These are phyloP conservation scores for Penicillium glabrum DNA, from an alignment of 2,329 filamentous ascomycete genomes.

Conservation along the genomic window DNA sequence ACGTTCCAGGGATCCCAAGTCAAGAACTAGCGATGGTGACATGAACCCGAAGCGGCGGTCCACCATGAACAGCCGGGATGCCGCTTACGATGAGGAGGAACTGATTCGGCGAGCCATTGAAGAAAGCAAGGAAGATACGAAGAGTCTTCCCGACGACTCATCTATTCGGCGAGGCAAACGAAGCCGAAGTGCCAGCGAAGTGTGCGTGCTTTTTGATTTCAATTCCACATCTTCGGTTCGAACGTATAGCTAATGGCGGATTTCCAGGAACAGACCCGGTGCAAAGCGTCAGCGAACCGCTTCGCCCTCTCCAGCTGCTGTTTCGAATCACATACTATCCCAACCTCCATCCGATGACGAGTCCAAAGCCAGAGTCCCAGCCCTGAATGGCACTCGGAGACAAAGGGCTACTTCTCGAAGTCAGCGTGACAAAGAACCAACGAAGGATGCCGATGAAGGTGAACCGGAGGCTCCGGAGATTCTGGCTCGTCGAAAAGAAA, in stretches of 20 bases:
- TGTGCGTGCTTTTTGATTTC: slow-evolving; percentile 61
- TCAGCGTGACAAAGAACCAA: slow-evolving; percentile 48
- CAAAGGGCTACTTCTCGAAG: slow-evolving; percentile 58
- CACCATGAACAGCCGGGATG: slow-evolving; percentile 95
- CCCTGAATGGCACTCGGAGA: slow-evolving; percentile 53
- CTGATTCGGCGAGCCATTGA: slow-evolving; percentile 86
- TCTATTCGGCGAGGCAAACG: slow-evolving; percentile 72
- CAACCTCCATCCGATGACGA: slow-evolving; percentile 66
- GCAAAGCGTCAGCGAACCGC: slow-evolving; percentile 81
- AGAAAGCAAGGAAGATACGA: slow-evolving; percentile 83
- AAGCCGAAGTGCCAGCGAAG: slow-evolving; percentile 86
- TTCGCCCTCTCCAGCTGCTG: slow-evolving; percentile 68
- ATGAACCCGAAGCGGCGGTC: slow-evolving; percentile 79
- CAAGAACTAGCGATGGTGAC: slow-evolving; percentile 52
- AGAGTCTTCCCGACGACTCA: slow-evolving; percentile 54
- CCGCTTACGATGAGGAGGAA: slow-evolving; percentile 94
- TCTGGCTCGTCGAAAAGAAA: slow-evolving; percentile 75
- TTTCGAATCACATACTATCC: slow-evolving; percentile 48
- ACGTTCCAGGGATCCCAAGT: slow-evolving; percentile 42
- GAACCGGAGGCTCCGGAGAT: slow-evolving; percentile 73
- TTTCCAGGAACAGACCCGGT: slow-evolving; percentile 64
- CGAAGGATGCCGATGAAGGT: slow-evolving; percentile 57
- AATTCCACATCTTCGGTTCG: slow-evolving; percentile 16
- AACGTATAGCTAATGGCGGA: slow-evolving; percentile 26
- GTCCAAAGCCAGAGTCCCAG: slow-evolving; percentile 39